Conservation (phyloP, 2,329 filamentous ascomycete species). For the Fusarium kyushuense region DNA sequence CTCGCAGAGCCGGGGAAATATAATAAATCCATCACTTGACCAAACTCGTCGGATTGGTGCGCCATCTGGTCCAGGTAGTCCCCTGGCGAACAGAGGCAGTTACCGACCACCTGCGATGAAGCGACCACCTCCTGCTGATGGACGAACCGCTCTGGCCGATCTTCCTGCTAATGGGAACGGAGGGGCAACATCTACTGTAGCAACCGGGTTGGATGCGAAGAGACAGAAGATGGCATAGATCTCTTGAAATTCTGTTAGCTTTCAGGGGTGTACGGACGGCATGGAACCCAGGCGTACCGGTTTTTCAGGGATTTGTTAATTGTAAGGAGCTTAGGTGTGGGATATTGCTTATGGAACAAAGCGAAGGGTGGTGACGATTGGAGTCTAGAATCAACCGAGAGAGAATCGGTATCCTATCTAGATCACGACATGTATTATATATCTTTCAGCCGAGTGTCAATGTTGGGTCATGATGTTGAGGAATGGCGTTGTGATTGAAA, state of each 20-base stretch:
- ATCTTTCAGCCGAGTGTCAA: not conserved
- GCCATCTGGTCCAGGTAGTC: conserved; percentile 66
- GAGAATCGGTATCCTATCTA: conserved; percentile 9
- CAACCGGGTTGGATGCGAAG: conserved; percentile 60
- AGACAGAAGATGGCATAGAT: conserved; percentile 61
- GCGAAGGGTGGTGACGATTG: conserved; percentile 16
- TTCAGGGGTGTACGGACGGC: conserved; percentile 8
- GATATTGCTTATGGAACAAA: conserved; percentile 26
- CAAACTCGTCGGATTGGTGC: conserved; percentile 69
- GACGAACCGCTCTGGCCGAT: conserved; percentile 63
- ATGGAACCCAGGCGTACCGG: conserved; percentile 37
- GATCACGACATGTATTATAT: conserved; percentile 10
- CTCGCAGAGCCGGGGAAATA: conserved; percentile 54
- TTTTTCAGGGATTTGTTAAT: conserved; percentile 19
- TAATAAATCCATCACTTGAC: conserved; percentile 67
- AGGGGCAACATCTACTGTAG: conserved; percentile 35
- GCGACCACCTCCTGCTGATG: conserved; percentile 56
- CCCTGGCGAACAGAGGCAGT: conserved; percentile 67
- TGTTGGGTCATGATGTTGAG: not conserved
- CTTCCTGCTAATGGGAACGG: conserved; percentile 60
- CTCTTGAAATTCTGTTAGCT: conserved; percentile 4
- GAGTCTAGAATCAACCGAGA: conserved; percentile 10
- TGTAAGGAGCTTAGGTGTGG: conserved; percentile 41
- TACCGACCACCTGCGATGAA: conserved; percentile 72
- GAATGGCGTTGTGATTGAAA: not conserved